Percentiles rank a stretch among this genome's conserved stretches.
phyloP scores from a whole-genome alignment of 768 basidiomycete species.

The Podaxis mareebaensis region DNA sequence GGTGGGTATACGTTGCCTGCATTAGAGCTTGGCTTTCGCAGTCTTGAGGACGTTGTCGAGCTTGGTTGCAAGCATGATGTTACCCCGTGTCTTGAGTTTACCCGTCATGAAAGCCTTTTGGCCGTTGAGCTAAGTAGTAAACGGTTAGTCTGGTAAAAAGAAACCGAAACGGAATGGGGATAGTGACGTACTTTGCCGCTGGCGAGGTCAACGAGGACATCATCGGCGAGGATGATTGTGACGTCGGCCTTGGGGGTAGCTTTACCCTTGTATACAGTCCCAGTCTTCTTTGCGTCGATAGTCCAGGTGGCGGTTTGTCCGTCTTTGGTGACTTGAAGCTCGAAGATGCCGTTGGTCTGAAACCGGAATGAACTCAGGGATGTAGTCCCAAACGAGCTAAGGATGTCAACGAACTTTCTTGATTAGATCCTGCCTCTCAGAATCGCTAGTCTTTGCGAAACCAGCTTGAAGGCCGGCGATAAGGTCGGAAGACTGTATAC shows the following conservation, averaged over 20 bases:
- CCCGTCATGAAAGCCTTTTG: slow-evolving; percentile 98
- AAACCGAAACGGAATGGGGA: not conserved
- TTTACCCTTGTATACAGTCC: slow-evolving; percentile 72
- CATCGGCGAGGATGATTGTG: slow-evolving; percentile 76
- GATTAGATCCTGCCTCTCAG: slow-evolving; percentile 66
- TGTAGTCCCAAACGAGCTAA: not conserved
- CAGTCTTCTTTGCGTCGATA: slow-evolving; percentile 89
- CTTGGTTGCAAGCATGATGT: slow-evolving; percentile 94
- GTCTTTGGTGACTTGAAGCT: slow-evolving; percentile 76
- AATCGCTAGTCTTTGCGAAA: slow-evolving; percentile 54
- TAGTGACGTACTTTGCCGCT: slow-evolving; percentile 58
- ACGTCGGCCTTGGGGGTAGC: slow-evolving; percentile 80
- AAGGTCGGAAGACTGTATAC: slow-evolving; percentile 65
- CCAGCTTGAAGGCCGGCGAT: slow-evolving; percentile 51
- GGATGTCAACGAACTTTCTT: slow-evolving; percentile 59
- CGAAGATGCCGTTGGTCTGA: slow-evolving; percentile 87
- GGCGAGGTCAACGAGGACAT: slow-evolving; percentile 71
- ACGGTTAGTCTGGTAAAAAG: not conserved
- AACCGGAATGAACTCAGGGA: slow-evolving; percentile 4
- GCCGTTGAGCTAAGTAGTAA: slow-evolving; percentile 64
- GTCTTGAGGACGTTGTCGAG: slow-evolving; percentile 75
- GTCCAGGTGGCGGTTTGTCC: slow-evolving; percentile 80
- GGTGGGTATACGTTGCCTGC: not conserved
- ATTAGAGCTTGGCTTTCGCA: slow-evolving; percentile 48
- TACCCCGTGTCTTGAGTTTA: slow-evolving; percentile 88